Evolutionary conservation across 2,329 filamentous ascomycete species (phyloP), one percentile per base, ranked within the genome.

Genomic region (Aspergillus bombycis): DNA sequence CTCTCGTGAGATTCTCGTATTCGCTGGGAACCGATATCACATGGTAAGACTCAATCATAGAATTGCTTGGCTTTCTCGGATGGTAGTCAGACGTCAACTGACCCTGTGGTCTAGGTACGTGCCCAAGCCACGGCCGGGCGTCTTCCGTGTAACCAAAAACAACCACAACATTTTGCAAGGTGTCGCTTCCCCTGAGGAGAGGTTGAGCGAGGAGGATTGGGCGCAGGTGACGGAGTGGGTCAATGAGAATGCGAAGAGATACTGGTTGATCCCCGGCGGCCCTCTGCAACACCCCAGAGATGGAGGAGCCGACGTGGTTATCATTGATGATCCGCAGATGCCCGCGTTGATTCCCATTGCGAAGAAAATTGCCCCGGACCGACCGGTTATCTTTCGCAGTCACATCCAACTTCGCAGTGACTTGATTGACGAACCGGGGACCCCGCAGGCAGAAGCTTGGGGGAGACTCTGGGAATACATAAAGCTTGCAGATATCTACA

Each of bases 141-240:
- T 94, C 12, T 95, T 95, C 78, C 85, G 91, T 57, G 90, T 92
- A 77, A 95, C 92, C 68, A 95, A 95, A 80, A 93, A 90, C 68
- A 91, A 93, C 70, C 92, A 95, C 85, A 95, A 95, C 78, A 94
- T 94, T 67, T 86, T 95, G 3, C 92, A 95, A 78, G 92, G 91
- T 10, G 91, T 94, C 48, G 88, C 88, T 46, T 82, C 84, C 30
- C 85, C 87, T 0, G 84, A 86, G 3, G 85, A 91, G 68, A 84
- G 87, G n/a, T 82, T 94, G 36, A 86, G 84, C 0, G 69, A 81
- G 1, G 85, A 90, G 2, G 86, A 91, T 62, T 88, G 89, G 70
- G 75, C 80, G 1, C 78, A 82, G n/a, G 86, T 94, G 58, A 85
- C 84, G 11, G 85, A 88, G 54, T 95, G 92, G 92, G 89, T 91